Base-by-base conservation (phyloP, 768 basidiomycete species). In the Tulasnella sp. region DNA sequence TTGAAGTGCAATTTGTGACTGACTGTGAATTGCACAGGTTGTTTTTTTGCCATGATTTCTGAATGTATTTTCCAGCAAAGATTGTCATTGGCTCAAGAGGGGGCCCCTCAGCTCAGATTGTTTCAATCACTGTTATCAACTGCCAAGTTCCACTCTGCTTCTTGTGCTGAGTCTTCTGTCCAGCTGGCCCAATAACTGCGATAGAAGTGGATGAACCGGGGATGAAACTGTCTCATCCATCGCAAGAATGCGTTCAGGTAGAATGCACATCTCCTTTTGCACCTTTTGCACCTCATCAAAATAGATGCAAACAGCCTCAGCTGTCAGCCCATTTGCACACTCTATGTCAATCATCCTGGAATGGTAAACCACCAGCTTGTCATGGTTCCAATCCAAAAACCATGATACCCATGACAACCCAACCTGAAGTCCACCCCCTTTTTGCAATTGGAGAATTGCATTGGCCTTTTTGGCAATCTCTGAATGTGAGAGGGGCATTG, bases 381-480 rank as follows among this genome's bases (percentile, higher is more conserved):
- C 29, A 15, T 34, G 40, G 48, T 58, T 46, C 22, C 29, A 22
- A 15, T 40, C 13, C 33, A 56, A 13, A 37, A 57, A 57, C 44
- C 35, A 5, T 13, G 45, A 25, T 31, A 13, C 37, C 59, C 44
- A 56, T 48, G 24, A 37, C 40, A 10, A 13, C 8, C 5, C 56
- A 48, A 54, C 9, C 13, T 37, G 29, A 12, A 25, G 28, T 13
- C 9, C 22, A 19, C 8, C 29, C 12, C 45, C 27, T 1, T 33
- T 33, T 15, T 39, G 29, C 12, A 43, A 49, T 12, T 32, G 33
- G n/a, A 51, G 39, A 16, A 60, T 55, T n/a, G 27, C 34, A 53
- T 71, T 60, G 27, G 65, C 67, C 58, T 64, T 59, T 54, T 68
- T 66, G 44, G 63, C 62, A 3, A 72, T 49, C 6, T 60, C 45